Conservation (phyloP, 139 green algal species). For the Dunaliella sp. region DNA sequence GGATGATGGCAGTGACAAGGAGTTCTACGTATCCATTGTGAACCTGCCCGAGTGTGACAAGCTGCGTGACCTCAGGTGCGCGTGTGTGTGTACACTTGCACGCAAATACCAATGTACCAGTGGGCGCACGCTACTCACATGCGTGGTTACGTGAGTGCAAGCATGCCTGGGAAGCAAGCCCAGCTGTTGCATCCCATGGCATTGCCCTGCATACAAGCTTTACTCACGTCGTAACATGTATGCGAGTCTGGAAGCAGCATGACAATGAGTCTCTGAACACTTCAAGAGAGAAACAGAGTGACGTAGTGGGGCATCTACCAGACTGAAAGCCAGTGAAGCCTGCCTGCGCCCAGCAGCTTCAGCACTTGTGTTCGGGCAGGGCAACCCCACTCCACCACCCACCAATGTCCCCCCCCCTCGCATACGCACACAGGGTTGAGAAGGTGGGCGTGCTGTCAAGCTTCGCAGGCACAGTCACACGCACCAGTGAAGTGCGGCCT, state of each 20-base stretch:
- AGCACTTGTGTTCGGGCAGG: too few species aligned
- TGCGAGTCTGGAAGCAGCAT: too few species aligned
- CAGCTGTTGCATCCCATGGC: background rate
- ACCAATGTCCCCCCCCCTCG: too few species aligned
- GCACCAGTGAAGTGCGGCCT: constrained; percentile 90
- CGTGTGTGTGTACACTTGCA: too few species aligned
- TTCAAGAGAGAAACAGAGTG: too few species aligned
- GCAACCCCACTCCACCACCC: too few species aligned
- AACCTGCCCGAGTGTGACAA: constrained; percentile 57
- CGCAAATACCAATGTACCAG: background rate
- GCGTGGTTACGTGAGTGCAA: background rate
- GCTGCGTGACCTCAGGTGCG: constrained; percentile 47
- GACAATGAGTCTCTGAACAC: too few species aligned
- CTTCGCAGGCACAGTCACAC: constrained; percentile 88
- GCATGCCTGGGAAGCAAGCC: background rate
- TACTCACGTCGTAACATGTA: constrained; percentile 36
- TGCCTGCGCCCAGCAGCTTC: too few species aligned
- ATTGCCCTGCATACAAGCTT: background rate
- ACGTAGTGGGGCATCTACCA: too few species aligned
- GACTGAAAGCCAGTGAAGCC: too few species aligned
- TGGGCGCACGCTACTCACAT: background rate
- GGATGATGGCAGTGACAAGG: constrained; percentile 57
- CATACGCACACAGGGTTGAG: constrained; percentile 23
- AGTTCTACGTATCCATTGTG: constrained; percentile 86
- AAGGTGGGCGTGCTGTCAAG: constrained; percentile 59